Conservation (phyloP, 139 green algal species). For the Closterium sp. region DNA sequence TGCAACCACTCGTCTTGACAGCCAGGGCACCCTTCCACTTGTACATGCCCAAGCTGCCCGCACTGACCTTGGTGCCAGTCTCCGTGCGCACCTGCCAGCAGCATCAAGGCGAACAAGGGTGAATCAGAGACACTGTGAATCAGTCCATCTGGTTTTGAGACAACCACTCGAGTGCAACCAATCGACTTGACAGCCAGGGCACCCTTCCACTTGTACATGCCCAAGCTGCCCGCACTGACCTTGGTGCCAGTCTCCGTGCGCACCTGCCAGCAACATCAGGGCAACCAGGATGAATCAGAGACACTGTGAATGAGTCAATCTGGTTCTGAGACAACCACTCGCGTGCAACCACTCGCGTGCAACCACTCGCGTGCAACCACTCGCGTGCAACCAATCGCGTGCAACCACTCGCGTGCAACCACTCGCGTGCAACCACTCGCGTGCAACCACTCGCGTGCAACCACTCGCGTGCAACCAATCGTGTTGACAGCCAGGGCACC, state of each 20-base stretch:
- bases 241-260: constrained; percentile 37
- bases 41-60: constrained; percentile 22
- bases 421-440: too few relatives aligned
- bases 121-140: background rate
- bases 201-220: constrained; percentile 43
- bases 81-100: constrained; percentile 23
- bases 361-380: too few relatives aligned
- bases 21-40: too few relatives aligned
- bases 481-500: too few relatives aligned
- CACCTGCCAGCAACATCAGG: background rate
- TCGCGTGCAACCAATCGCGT: too few relatives aligned
- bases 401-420: too few relatives aligned
- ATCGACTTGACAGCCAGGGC: too few relatives aligned
- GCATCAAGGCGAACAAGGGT: background rate
- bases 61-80: constrained; percentile 23
- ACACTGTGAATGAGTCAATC: background rate
- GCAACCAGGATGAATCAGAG: background rate
- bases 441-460: too few relatives aligned
- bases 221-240: constrained; percentile 4
- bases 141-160: background rate
- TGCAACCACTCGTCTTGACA: too few relatives aligned
- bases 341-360: too few relatives aligned
- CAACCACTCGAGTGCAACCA: constrained; percentile 6
- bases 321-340: too few relatives aligned
- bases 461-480: too few relatives aligned